Evolutionary conservation across 805 yeast genomes (phyloP).

Genomic region (Diddensiella transvaalensis): DNA sequence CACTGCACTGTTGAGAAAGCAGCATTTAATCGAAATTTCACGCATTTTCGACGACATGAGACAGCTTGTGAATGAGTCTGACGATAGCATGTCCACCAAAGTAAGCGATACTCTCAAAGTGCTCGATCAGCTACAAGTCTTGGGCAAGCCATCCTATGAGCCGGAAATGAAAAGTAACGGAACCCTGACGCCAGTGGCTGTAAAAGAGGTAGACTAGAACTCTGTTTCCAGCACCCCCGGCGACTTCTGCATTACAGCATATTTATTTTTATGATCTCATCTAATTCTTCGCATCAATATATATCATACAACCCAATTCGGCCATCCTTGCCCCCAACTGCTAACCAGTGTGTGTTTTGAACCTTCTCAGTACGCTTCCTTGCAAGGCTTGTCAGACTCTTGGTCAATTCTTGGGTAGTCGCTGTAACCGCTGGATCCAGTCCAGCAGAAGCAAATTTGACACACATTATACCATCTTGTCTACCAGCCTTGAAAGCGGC

Average conservation of each 20-base stretch:
- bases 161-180: no score
- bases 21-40: slow-evolving; percentile 20
- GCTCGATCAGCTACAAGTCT: slow-evolving; percentile 13
- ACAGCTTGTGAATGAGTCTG: slow-evolving; percentile 16
- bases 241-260: not conserved
- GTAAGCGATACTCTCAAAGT: slow-evolving; percentile 13
- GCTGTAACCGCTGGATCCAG: not conserved
- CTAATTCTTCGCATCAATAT: slow-evolving; percentile 6
- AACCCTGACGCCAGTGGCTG: no score
- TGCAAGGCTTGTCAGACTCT: no score
- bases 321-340: slow-evolving; percentile 56
- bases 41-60: slow-evolving; percentile 18
- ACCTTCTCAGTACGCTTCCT: slow-evolving; percentile 8
- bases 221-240: no score
- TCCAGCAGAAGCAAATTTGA: slow-evolving; percentile 17
- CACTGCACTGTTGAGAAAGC: slow-evolving; percentile 12
- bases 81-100: slow-evolving; percentile 13
- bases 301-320: slow-evolving; percentile 42
- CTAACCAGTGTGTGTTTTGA: slow-evolving; percentile 33
- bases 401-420: not conserved
- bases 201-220: no score
- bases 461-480: slow-evolving; percentile 29
- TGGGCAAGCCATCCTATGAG: not conserved
- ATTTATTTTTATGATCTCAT: not conserved
- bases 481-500: slow-evolving; percentile 31